A percentile compares a stretch with the other conserved stretches of the same genome.
phyloP scores from a whole-genome alignment of 192 early-diverging fungal species.

The Oehlia diaphana region DNA sequence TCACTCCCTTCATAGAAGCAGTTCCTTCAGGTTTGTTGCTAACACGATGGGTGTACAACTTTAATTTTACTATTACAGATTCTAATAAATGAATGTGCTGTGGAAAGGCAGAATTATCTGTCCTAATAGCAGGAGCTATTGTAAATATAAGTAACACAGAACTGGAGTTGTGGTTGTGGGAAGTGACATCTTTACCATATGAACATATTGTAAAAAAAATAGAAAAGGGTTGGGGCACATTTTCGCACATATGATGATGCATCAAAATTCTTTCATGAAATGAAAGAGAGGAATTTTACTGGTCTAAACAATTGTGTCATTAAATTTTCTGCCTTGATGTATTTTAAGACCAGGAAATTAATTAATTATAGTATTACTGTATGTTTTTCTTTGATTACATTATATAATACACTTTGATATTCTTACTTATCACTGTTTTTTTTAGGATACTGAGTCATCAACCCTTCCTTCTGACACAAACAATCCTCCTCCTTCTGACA shows the following conservation, averaged over 20 bases:
- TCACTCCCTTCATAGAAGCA: no score
- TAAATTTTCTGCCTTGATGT: constrained; percentile 6
- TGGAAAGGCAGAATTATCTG: no score
- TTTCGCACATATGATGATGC: constrained; percentile 13
- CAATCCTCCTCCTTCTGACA: no score
- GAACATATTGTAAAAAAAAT: constrained; percentile 14
- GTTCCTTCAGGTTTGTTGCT: no score
- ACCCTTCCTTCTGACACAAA: no score
- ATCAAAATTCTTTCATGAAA: constrained; percentile 19
- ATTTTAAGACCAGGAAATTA: constrained; percentile 2
- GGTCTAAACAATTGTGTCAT: background rate
- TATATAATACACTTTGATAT: background rate
- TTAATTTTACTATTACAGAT: no score
- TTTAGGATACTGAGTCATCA: background rate
- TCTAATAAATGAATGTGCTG: no score
- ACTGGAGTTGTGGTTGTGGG: background rate
- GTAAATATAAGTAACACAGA: background rate
- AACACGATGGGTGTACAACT: no score
- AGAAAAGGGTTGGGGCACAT: constrained; percentile 3
- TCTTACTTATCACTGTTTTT: background rate
- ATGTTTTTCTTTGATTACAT: constrained; percentile 3
- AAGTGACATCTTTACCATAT: background rate
- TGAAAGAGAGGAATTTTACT: constrained; percentile 12
- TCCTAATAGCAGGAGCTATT: no score
- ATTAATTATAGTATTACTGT: background rate